Evolutionary conservation across 306 rosid species (phyloP), one percentile per base, ranked within the genome.

Genomic region (Dicorynia guianensis): DNA sequence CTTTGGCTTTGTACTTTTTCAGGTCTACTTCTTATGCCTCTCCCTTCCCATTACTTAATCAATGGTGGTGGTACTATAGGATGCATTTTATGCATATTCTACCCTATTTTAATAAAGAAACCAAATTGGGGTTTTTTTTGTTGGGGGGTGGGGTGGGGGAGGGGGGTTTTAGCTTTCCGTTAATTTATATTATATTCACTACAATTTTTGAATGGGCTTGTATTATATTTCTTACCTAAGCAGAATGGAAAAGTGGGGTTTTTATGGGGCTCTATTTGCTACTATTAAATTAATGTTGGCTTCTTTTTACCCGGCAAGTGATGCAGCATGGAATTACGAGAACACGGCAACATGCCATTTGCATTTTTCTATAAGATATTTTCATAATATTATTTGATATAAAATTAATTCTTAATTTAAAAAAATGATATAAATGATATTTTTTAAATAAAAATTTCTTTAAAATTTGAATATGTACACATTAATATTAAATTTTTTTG

Each of bases 271-370:
- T 59, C 35, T 66, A 25, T 25, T n/a, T n/a, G n/a, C n/a, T 25
- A 25, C 30, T 25, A 83, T 81, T 89, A 85, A 73, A 81, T 71
- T 63, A 87, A 67, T 72, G 57, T 49, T 81, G 88, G 83, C 89
- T 84, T 84, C 96, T 85, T 82, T 85, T 85, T 46, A 75, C 53
- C 96, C 96, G 96, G 96, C 90, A 90, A 85, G 77, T 76, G 84
- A 85, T 80, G 67, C 30, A 69, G 76, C 85, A 62, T 87, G 71
- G 86, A 73, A 67, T 72, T 75, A 61, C 86, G 89, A 87, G 30
- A 25, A 25, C 30, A 25, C 30, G 30, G 73, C 57, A 17, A 34
- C 50, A 34, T 53, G 49, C 72, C 43, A 60, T 54, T 74, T 53
- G 8, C 49, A n/a, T n/a, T n/a, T n/a, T n/a, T n/a, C n/a, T n/a